phyloP scores from a whole-genome alignment of 2,329 filamentous ascomycete genomes.

The Kalaharituber pfeilii region DNA sequence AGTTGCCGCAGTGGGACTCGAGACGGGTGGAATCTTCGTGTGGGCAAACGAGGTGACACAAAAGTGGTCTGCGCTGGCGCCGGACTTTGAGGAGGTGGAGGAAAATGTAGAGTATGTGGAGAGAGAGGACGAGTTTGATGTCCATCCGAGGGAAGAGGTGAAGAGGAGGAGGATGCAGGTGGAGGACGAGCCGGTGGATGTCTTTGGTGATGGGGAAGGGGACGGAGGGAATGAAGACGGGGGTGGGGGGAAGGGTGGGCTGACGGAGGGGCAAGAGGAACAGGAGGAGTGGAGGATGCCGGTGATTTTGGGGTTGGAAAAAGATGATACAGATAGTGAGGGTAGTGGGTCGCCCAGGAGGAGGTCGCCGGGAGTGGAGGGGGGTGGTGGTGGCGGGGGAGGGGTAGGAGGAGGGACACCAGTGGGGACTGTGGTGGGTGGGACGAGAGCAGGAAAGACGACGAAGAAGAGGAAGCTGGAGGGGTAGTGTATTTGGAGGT shows the following conservation, averaged over 20 bases:
- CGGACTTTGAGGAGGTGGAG: slow-evolving; percentile 92
- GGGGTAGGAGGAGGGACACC: slow-evolving; percentile 4
- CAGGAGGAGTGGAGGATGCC: slow-evolving; percentile 47
- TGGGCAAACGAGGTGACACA: slow-evolving; percentile 94
- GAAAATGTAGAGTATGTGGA: slow-evolving; percentile 97
- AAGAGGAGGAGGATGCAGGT: slow-evolving; percentile 76
- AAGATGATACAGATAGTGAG: slow-evolving; percentile 66
- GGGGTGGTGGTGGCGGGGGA: slow-evolving; percentile 15
- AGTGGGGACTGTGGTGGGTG: not conserved
- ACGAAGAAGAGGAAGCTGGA: slow-evolving; percentile 2
- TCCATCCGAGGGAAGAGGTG: slow-evolving; percentile 86
- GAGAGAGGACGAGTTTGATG: slow-evolving; percentile 92
- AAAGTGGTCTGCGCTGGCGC: slow-evolving; percentile 90
- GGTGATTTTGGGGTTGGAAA: slow-evolving; percentile 76
- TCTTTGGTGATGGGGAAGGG: slow-evolving; percentile 53
- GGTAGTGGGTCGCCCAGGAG: slow-evolving; percentile 15
- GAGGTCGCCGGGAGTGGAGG: slow-evolving; percentile 13
- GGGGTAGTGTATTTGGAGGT: not conserved
- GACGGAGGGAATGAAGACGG: slow-evolving; percentile 31
- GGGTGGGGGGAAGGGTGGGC: slow-evolving; percentile 8
- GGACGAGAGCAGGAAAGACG: not conserved
- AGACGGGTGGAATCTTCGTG: slow-evolving; percentile 83
- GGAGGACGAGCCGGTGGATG: slow-evolving; percentile 87
- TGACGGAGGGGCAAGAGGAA: slow-evolving; percentile 40
- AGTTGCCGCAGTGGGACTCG: slow-evolving; percentile 77